phyloP scores from a whole-genome alignment of 148 eudicot genomes.

The Arctostaphylos glauca region DNA sequence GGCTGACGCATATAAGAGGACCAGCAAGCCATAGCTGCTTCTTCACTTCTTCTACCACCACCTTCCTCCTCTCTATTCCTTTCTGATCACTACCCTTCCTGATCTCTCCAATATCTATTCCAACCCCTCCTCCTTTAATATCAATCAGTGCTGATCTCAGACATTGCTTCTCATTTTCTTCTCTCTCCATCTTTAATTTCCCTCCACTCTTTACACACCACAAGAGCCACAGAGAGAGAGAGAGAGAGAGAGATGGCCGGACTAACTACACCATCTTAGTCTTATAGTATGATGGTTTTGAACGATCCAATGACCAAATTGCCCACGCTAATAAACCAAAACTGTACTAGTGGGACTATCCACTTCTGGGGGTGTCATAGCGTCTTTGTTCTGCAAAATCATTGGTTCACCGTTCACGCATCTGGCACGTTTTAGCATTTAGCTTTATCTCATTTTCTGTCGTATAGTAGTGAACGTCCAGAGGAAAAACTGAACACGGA shows the following conservation, averaged over 20 bases:
- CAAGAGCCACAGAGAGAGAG: background rate
- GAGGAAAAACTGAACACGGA: background rate
- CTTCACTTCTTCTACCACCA: slow-evolving; percentile 46
- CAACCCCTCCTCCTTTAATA: background rate
- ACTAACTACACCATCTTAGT: no score
- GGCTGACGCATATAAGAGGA: slow-evolving; percentile 47
- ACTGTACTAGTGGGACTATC: no score
- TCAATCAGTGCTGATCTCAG: background rate
- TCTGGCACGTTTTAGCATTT: no score
- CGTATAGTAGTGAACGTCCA: background rate
- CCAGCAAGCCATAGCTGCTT: slow-evolving; percentile 64
- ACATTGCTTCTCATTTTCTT: background rate
- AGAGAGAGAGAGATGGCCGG: background rate
- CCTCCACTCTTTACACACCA: background rate
- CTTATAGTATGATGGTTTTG: no score
- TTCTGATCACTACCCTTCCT: background rate
- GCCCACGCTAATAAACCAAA: background rate
- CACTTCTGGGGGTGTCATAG: no score
- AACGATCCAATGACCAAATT: background rate
- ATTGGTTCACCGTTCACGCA: no score
- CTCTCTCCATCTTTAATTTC: slow-evolving; percentile 9
- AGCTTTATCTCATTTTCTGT: background rate
- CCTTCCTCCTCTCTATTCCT: slow-evolving; percentile 13
- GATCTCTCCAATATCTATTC: background rate
- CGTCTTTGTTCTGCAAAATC: no score